These are phyloP conservation scores for Colletotrichum tofieldiae DNA, from an alignment of 2,329 filamentous ascomycete genomes.

Conservation along the genomic window DNA sequence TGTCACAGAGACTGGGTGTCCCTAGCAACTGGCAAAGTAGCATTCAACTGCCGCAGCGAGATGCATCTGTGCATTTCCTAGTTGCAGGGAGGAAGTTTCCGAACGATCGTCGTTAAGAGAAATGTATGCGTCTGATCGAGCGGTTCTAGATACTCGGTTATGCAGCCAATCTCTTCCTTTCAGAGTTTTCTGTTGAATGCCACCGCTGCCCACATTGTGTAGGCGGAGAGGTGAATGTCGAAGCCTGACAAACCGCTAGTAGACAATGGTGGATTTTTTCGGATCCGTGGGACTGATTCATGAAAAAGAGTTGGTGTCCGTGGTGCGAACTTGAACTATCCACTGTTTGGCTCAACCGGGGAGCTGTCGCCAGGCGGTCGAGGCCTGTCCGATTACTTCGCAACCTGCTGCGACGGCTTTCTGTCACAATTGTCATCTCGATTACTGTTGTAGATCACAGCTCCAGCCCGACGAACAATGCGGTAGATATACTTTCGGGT, in stretches of 20 bases:
- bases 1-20: conserved; percentile 12
- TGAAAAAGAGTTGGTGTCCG: neutral
- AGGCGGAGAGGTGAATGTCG: neutral
- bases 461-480: neutral
- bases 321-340: neutral
- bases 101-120: conserved; percentile 19
- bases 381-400: neutral
- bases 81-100: conserved; percentile 21
- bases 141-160: neutral
- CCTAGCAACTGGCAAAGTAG: conserved; percentile 25
- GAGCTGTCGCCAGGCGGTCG: neutral
- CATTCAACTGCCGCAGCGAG: conserved; percentile 25
- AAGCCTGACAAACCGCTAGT: conserved; percentile 8
- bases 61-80: conserved; percentile 30
- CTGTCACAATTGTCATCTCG: conserved; percentile 20
- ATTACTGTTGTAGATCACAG: conserved; percentile 10
- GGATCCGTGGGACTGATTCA: neutral
- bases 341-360: neutral
- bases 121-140: conserved; percentile 4
- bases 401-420: conserved; percentile 3
- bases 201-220: neutral
- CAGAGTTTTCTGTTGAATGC: neutral
- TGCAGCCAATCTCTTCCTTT: neutral
- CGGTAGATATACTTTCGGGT: conserved; percentile 17
- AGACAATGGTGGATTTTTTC: conserved; percentile 10